phyloP scores from a whole-genome alignment of 2,329 filamentous ascomycete genomes.

The Lasiodiplodia citricola region DNA sequence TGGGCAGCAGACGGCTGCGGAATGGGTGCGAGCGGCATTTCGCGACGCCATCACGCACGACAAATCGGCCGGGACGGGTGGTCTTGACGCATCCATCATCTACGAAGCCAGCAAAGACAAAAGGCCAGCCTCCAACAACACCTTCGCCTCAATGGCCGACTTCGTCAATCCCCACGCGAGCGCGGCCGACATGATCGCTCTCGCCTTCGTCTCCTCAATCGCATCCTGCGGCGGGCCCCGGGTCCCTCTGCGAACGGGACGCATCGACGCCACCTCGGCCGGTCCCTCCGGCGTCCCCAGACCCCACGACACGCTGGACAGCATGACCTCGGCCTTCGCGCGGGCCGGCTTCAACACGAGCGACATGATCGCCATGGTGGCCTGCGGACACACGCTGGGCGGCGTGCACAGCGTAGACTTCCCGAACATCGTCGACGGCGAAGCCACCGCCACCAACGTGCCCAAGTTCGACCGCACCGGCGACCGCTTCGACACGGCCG shows the following conservation, averaged over 20 bases:
- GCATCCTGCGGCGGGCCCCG: not conserved
- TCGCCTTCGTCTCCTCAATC: not conserved
- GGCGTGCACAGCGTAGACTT: constrained; percentile 20
- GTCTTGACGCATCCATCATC: constrained; percentile 17
- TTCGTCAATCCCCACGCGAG: not conserved
- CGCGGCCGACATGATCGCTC: constrained; percentile 5
- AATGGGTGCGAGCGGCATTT: constrained; percentile 18
- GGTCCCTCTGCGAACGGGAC: constrained; percentile 5
- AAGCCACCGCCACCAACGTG: not conserved
- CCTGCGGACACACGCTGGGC: constrained; percentile 19
- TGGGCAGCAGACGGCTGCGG: not conserved
- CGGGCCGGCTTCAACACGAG: not conserved
- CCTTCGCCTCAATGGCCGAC: not conserved
- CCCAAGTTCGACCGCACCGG: constrained; percentile 4
- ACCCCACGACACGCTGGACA: not conserved
- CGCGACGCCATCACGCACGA: constrained; percentile 19
- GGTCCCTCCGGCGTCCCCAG: not conserved
- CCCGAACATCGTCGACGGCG: not conserved
- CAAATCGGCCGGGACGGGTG: constrained; percentile 3
- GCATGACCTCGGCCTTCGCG: not conserved
- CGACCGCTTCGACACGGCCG: constrained; percentile 1
- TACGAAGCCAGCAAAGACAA: constrained; percentile 2
- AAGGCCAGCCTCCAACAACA: constrained; percentile 14
- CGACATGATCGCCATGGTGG: constrained; percentile 20
- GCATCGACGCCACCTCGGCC: not conserved